A percentile compares a stretch with the other conserved stretches of the same genome.
phyloP scores from a whole-genome alignment of 1,139 yeast species.

The Blastobotrys serpentis region DNA sequence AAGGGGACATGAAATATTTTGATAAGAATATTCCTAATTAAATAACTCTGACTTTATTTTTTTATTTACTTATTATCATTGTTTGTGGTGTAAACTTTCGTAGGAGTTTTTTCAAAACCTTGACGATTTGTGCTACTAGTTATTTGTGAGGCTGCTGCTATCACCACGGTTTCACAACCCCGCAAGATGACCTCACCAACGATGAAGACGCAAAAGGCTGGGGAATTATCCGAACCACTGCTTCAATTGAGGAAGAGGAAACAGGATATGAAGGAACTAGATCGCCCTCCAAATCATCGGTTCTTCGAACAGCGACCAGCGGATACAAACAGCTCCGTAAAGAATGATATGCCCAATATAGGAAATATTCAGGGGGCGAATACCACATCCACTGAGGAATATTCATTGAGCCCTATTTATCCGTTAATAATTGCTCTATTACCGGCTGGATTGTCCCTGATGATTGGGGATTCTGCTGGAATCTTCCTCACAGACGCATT shows the following conservation, averaged over 20 bases:
- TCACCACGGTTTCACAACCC: neutral
- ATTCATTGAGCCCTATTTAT: slow-evolving; percentile 11
- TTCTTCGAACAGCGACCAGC: too few relatives aligned
- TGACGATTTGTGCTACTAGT: too few relatives aligned
- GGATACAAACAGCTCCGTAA: too few relatives aligned
- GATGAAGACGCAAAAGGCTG: neutral
- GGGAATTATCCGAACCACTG: neutral
- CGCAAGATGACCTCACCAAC: neutral
- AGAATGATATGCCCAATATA: too few relatives aligned
- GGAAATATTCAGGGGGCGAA: slow-evolving; percentile 1
- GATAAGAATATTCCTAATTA: too few relatives aligned
- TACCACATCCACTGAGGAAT: neutral
- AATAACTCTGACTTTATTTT: too few relatives aligned
- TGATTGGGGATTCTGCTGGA: slow-evolving; percentile 28
- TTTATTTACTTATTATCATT: too few relatives aligned
- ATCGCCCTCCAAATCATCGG: too few relatives aligned
- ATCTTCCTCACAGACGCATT: slow-evolving; percentile 27
- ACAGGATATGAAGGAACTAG: too few relatives aligned
- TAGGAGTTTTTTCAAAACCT: too few relatives aligned
- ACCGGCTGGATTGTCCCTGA: slow-evolving; percentile 28
- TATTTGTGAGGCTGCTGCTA: neutral
- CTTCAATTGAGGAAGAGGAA: slow-evolving; percentile 1
- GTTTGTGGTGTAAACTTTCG: too few relatives aligned
- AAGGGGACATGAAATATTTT: too few relatives aligned
- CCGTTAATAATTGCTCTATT: slow-evolving; percentile 29